phyloP scores from a whole-genome alignment of 148 eudicot species.

The Simmondsia chinensis region DNA sequence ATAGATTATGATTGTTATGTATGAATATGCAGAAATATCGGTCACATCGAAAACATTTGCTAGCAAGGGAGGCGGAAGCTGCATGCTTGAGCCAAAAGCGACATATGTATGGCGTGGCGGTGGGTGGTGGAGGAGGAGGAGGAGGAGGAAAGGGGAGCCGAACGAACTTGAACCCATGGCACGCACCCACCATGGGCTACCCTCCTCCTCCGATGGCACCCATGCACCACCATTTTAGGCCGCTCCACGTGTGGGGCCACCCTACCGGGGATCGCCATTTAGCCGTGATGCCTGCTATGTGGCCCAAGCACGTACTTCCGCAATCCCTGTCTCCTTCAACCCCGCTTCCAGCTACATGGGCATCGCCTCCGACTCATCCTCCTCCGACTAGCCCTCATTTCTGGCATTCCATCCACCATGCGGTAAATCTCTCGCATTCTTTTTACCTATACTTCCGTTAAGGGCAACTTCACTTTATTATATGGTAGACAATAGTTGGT shows the following conservation, averaged over 20 bases:
- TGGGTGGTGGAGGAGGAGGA: constrained; percentile 33
- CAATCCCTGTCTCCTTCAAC: constrained; percentile 31
- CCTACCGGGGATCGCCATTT: constrained; percentile 55
- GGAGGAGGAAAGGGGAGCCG: constrained; percentile 42
- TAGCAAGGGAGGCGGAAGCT: constrained; percentile 88
- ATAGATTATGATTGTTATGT: neutral
- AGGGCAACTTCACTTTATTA: no score
- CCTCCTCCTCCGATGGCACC: constrained; percentile 54
- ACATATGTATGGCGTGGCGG: constrained; percentile 42
- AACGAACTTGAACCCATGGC: constrained; percentile 37
- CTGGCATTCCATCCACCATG: constrained; percentile 55
- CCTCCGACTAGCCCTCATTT: constrained; percentile 26
- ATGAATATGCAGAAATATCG: constrained; percentile 92
- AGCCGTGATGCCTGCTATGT: constrained; percentile 33
- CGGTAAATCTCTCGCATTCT: constrained; percentile 26
- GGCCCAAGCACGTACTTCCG: constrained; percentile 47
- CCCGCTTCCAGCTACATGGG: constrained; percentile 28
- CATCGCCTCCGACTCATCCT: constrained; percentile 25
- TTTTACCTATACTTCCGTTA: neutral
- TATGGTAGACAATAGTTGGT: neutral
- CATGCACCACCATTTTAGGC: constrained; percentile 56
- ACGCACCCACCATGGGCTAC: constrained; percentile 63
- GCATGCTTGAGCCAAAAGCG: constrained; percentile 79
- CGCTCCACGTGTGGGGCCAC: constrained; percentile 97
- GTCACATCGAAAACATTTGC: constrained; percentile 77